phyloP scores from a whole-genome alignment of 2,329 filamentous ascomycete species.

The Harringtonia lauricola region DNA sequence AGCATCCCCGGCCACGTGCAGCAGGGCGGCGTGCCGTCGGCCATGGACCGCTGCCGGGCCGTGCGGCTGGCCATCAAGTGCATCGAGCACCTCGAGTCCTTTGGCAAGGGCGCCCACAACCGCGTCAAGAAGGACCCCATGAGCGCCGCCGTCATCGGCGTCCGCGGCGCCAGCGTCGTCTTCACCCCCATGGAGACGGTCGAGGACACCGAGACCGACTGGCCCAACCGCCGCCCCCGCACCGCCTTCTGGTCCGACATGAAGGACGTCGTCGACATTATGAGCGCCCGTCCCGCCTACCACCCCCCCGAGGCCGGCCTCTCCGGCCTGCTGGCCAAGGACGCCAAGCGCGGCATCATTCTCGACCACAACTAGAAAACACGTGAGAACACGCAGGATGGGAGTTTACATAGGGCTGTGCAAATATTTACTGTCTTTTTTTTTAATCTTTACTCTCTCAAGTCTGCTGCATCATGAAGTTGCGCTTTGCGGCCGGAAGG shows the following conservation, averaged over 20 bases:
- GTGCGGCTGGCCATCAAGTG: constrained; percentile 89
- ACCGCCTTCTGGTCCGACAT: constrained; percentile 76
- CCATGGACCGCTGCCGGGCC: constrained; percentile 92
- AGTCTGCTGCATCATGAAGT: too few relatives aligned
- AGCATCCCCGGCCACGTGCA: constrained; percentile 91
- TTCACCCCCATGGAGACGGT: constrained; percentile 73
- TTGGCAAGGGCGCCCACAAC: constrained; percentile 51
- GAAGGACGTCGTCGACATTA: constrained; percentile 71
- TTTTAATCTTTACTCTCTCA: too few relatives aligned
- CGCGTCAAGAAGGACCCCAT: constrained; percentile 64
- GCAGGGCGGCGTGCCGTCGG: constrained; percentile 82
- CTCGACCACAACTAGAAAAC: constrained; percentile 1
- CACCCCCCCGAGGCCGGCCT: constrained; percentile 36
- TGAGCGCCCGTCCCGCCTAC: constrained; percentile 60
- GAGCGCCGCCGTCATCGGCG: constrained; percentile 77
- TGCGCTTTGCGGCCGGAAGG: too few relatives aligned
- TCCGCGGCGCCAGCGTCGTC: constrained; percentile 81
- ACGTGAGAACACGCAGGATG: not conserved
- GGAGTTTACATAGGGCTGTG: too few relatives aligned
- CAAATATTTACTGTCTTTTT: too few relatives aligned
- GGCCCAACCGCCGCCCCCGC: constrained; percentile 77
- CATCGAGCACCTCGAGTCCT: constrained; percentile 80
- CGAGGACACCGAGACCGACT: constrained; percentile 82
- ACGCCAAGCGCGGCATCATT: constrained; percentile 44
- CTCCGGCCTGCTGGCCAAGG: constrained; percentile 44